Conservation (phyloP, 2,329 filamentous ascomycete genomes). For the Penicillium sp. region DNA sequence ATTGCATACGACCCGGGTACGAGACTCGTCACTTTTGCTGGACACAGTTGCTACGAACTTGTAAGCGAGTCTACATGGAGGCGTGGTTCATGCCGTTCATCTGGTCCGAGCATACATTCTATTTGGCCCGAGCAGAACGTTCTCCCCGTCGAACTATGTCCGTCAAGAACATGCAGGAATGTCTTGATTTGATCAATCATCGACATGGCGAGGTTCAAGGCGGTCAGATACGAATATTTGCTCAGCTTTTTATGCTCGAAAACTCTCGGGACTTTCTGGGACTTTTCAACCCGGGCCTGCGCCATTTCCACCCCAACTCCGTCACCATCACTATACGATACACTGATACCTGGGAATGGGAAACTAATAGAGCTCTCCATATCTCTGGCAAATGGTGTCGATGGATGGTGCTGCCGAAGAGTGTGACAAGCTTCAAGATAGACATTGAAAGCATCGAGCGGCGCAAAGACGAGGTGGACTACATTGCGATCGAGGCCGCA, state of each 20-base stretch:
- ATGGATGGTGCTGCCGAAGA: conserved; percentile 27
- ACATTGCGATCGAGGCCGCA: conserved; percentile 41
- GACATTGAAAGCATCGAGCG: conserved; percentile 51
- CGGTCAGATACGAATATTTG: conserved; percentile 41
- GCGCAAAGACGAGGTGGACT: conserved; percentile 47
- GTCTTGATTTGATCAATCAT: conserved; percentile 18
- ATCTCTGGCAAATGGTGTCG: conserved; percentile 43
- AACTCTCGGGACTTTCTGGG: conserved; percentile 18
- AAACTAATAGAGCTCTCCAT: conserved; percentile 35
- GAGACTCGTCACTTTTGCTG: conserved; percentile 37
- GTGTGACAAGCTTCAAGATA: conserved; percentile 42
- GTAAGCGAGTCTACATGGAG: conserved; percentile 44
- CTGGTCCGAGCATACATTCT: conserved; percentile 42
- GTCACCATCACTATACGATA: conserved; percentile 51
- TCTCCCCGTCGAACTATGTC: conserved; percentile 27
- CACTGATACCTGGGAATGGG: conserved; percentile 52
- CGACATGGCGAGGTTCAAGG: conserved; percentile 30
- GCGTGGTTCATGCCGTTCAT: conserved; percentile 46
- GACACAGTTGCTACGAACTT: conserved; percentile 43
- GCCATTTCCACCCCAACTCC: conserved; percentile 33
- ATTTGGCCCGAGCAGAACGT: conserved; percentile 32
- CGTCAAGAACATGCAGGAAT: conserved; percentile 10
- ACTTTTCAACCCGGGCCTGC: conserved; percentile 24
- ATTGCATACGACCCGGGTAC: conserved; percentile 45
- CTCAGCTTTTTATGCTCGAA: conserved; percentile 45